Evolutionary conservation across 768 basidiomycete genomes (phyloP).

Genomic region (Calocybe indica): DNA sequence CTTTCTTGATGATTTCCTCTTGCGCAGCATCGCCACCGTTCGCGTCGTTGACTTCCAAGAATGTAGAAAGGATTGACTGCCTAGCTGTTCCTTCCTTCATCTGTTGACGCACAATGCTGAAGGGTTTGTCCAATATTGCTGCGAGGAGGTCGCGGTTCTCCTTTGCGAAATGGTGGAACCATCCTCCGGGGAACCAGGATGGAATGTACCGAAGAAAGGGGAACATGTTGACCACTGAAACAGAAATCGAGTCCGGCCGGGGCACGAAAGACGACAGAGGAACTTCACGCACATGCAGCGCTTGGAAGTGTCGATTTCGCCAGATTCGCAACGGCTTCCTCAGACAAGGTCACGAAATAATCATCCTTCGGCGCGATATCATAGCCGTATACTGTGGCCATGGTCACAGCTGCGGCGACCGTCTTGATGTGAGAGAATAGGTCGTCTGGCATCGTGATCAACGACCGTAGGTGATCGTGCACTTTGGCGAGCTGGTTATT

Average conservation of each 20-base stretch:
- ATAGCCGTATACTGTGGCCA: conserved; percentile 23
- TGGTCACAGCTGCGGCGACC: conserved; percentile 9
- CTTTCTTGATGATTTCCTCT: conserved; percentile 8
- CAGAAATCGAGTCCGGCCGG: too few species aligned
- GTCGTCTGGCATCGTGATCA: not conserved
- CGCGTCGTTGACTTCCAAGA: conserved; percentile 4
- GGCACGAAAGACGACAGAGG: too few species aligned
- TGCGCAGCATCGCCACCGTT: not conserved
- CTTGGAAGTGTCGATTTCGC: conserved; percentile 14
- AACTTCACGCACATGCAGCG: not conserved
- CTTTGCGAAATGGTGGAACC: conserved; percentile 16
- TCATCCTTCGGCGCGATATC: conserved; percentile 17
- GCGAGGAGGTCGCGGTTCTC: conserved; percentile 4
- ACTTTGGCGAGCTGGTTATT: too few species aligned
- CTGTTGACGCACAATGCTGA: conserved; percentile 9
- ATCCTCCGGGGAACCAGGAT: conserved; percentile 28
- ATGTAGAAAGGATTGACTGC: conserved; percentile 6
- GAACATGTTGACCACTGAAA: conserved; percentile 17
- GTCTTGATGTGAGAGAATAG: not conserved
- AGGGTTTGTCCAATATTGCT: conserved; percentile 11
- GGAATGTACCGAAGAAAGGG: conserved; percentile 28
- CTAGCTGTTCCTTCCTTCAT: conserved; percentile 5
- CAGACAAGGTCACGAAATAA: conserved; percentile 15
- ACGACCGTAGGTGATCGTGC: too few species aligned
- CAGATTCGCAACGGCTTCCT: conserved; percentile 9